A percentile compares a stretch with the other conserved stretches of the same genome.
Conservation (phyloP, 1,139 yeast species). For the Candida sp. region DNA sequence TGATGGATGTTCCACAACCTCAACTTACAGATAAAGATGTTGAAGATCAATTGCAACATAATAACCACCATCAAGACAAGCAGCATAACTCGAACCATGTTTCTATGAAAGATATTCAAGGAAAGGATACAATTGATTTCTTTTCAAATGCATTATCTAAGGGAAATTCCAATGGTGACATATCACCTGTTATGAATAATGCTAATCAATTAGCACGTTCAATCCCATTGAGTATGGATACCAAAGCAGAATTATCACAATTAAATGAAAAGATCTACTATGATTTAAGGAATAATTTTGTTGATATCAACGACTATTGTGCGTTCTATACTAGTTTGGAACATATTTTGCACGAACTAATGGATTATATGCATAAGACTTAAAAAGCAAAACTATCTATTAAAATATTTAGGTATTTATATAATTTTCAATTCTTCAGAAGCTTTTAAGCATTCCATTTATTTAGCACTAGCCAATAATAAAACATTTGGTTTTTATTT, state of each 20-base stretch:
- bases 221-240: constrained; percentile 5
- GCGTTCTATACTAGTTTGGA: constrained; percentile 43
- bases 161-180: background rate
- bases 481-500: background rate
- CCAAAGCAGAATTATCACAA: constrained; percentile 23
- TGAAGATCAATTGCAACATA: constrained; percentile 1
- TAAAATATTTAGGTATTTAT: background rate
- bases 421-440: background rate
- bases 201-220: constrained; percentile 4
- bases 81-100: background rate
- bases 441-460: background rate
- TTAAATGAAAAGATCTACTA: constrained; percentile 39
- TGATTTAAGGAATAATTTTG: constrained; percentile 42
- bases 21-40: constrained; percentile 6
- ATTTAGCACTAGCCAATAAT: background rate
- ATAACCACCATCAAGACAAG: background rate
- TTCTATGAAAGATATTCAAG: background rate
- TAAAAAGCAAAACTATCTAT: background rate
- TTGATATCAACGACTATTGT: constrained; percentile 45
- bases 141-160: constrained; percentile 1
- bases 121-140: background rate
- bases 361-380: constrained; percentile 28
- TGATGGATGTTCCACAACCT: constrained; percentile 46
- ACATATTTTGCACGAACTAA: constrained; percentile 36
- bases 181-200: constrained; percentile 1